A percentile compares a stretch with the other conserved stretches of the same genome.
phyloP scores from a whole-genome alignment of 176 grass and related monocot genomes.

The Oryza brachyantha region DNA sequence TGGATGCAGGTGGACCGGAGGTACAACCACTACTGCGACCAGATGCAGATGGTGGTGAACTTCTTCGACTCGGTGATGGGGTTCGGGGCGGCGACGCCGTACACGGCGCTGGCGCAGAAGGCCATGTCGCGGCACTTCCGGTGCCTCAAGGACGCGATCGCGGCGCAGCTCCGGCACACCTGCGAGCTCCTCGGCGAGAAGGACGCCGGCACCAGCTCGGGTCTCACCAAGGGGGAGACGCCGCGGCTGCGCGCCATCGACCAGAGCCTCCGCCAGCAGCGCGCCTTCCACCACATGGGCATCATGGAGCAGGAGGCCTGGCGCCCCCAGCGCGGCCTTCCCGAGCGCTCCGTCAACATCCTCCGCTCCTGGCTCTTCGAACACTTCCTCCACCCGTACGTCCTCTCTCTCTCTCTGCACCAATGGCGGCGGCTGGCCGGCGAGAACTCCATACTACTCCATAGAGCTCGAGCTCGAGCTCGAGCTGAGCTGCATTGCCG shows the following conservation, averaged over 20 bases:
- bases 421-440: no score
- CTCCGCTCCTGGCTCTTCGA: slow-evolving; percentile 94
- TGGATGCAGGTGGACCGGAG: slow-evolving; percentile 91
- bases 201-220: slow-evolving; percentile 68
- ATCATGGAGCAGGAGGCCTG: slow-evolving; percentile 99
- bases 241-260: slow-evolving; percentile 85
- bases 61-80: slow-evolving; percentile 99
- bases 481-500: no score
- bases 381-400: slow-evolving; percentile 99
- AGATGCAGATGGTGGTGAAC: slow-evolving; percentile 99
- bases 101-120: slow-evolving; percentile 97
- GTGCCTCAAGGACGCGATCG: slow-evolving; percentile 93
- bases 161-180: slow-evolving; percentile 56
- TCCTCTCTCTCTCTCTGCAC: neutral
- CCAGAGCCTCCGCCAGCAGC: slow-evolving; percentile 89
- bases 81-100: slow-evolving; percentile 85
- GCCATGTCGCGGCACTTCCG: slow-evolving; percentile 99
- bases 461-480: no score
- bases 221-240: slow-evolving; percentile 93
- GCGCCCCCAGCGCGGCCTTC: slow-evolving; percentile 92
- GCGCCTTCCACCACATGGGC: slow-evolving; percentile 98
- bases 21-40: slow-evolving; percentile 99
- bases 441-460: no score
- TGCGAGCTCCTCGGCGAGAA: slow-evolving; percentile 92
- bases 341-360: slow-evolving; percentile 86